A percentile compares a stretch with the other conserved stretches of the same genome.
These are phyloP conservation scores for Astrothelium macrocarpum DNA, from an alignment of 495 filamentous ascomycete genomes.

Conservation along the genomic window DNA sequence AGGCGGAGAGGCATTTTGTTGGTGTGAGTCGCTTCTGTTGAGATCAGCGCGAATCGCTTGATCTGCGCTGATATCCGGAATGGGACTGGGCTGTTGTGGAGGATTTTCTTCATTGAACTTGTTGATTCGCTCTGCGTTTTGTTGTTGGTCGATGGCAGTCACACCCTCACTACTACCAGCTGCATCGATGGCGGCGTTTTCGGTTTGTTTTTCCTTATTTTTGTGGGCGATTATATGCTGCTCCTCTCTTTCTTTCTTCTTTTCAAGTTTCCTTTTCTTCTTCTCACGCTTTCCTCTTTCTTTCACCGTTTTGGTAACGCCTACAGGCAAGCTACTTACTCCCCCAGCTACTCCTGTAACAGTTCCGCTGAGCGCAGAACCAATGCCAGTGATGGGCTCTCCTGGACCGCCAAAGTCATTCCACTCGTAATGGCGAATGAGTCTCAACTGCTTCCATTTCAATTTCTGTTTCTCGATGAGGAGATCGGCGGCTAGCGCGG, in stretches of 20 bases:
- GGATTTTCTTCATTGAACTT: background rate
- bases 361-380: constrained; percentile 45
- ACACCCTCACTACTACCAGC: constrained; percentile 7
- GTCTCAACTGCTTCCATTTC: constrained; percentile 53
- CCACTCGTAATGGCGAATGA: constrained; percentile 62
- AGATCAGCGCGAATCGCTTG: background rate
- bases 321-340: constrained; percentile 48
- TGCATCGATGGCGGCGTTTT: background rate
- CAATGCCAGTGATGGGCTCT: constrained; percentile 58
- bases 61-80: background rate
- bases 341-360: constrained; percentile 47
- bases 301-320: constrained; percentile 44
- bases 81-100: background rate
- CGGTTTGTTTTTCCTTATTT: background rate
- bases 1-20: background rate
- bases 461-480: constrained; percentile 49
- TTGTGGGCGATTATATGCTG: background rate
- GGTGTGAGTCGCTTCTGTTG: background rate
- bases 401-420: constrained; percentile 72
- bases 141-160: background rate
- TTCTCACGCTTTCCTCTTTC: constrained; percentile 37
- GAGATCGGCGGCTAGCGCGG: constrained; percentile 56
- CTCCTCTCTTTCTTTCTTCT: constrained; percentile 15
- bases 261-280: constrained; percentile 34
- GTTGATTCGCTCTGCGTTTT: background rate